These are phyloP conservation scores for Cyberlindnera mycetangii DNA, from an alignment of 805 yeast genomes.

Conservation along the genomic window DNA sequence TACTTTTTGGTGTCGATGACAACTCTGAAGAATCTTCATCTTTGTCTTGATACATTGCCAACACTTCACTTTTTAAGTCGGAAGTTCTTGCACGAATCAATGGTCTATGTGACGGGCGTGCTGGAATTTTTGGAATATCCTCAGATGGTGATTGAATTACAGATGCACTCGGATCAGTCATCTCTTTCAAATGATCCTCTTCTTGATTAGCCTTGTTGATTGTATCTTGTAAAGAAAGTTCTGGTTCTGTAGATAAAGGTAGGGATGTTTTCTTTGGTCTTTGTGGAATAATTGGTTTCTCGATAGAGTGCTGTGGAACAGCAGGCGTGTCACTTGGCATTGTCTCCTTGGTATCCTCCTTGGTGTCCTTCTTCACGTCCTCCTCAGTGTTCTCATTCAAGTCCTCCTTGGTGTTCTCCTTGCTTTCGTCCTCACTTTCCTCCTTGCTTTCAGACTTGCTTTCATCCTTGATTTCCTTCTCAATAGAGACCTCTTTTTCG, in stretches of 20 bases:
- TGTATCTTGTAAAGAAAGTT: not conserved
- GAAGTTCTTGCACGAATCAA: slow-evolving; percentile 1
- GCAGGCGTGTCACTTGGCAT: slow-evolving; percentile 1
- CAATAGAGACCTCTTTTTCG: not conserved
- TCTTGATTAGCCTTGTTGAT: slow-evolving; percentile 8
- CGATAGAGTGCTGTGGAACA: slow-evolving; percentile 14
- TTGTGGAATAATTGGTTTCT: slow-evolving; percentile 6
- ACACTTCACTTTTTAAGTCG: slow-evolving; percentile 2
- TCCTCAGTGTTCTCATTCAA: not conserved
- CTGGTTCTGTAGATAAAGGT: not conserved
- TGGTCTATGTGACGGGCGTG: not conserved
- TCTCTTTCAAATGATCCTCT: slow-evolving; percentile 9
- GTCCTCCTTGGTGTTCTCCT: too few species aligned
- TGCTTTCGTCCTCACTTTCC: too few species aligned
- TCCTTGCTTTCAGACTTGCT: too few species aligned
- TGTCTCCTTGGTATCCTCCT: not conserved
- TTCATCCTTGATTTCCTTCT: too few species aligned
- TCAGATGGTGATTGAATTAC: not conserved
- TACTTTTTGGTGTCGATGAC: not conserved
- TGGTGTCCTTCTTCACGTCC: slow-evolving; percentile 4
- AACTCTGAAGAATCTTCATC: not conserved
- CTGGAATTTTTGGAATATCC: slow-evolving; percentile 1
- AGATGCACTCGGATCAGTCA: slow-evolving; percentile 6
- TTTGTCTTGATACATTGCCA: not conserved
- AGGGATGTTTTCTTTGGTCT: slow-evolving; percentile 11